A percentile compares a stretch with the other conserved stretches of the same genome.
Conservation (phyloP, 179 eudicot species). For the Amaranthus tricolor region DNA sequence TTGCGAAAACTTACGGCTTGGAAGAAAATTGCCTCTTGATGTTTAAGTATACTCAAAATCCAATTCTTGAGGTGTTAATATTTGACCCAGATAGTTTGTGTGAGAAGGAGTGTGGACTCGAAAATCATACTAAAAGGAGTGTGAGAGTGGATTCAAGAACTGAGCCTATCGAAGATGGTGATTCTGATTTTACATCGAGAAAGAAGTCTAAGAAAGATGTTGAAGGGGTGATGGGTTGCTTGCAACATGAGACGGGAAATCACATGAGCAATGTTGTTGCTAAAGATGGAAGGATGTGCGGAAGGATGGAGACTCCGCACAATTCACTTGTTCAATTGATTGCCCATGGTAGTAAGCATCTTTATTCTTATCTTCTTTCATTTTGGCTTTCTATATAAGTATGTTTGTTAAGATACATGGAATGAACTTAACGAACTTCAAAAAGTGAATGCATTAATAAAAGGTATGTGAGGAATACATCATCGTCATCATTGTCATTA, state of each 20-base stretch:
- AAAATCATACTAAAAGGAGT: constrained; percentile 15
- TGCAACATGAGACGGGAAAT: constrained; percentile 8
- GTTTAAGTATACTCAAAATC: constrained; percentile 29
- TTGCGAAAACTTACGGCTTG: constrained; percentile 21
- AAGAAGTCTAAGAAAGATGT: constrained; percentile 16
- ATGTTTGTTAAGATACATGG: too few relatives aligned
- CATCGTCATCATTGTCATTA: too few relatives aligned
- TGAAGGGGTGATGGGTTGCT: background rate
- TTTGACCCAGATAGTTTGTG: constrained; percentile 26
- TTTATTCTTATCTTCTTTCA: too few relatives aligned
- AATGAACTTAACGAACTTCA: background rate
- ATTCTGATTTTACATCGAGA: background rate
- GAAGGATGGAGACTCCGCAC: background rate
- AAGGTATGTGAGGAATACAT: too few relatives aligned
- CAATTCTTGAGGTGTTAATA: constrained; percentile 30
- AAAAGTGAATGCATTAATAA: background rate
- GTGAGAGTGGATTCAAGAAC: constrained; percentile 20
- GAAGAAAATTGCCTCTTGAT: constrained; percentile 20
- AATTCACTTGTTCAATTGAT: background rate
- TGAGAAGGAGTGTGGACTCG: constrained; percentile 22
- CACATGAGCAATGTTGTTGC: background rate
- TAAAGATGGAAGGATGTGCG: background rate
- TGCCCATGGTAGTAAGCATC: constrained; percentile 11
- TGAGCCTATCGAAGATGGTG: constrained; percentile 17
- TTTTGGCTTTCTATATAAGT: background rate